phyloP scores from a whole-genome alignment of 1,139 yeast genomes.

The Sugiyamaella paludigena region DNA sequence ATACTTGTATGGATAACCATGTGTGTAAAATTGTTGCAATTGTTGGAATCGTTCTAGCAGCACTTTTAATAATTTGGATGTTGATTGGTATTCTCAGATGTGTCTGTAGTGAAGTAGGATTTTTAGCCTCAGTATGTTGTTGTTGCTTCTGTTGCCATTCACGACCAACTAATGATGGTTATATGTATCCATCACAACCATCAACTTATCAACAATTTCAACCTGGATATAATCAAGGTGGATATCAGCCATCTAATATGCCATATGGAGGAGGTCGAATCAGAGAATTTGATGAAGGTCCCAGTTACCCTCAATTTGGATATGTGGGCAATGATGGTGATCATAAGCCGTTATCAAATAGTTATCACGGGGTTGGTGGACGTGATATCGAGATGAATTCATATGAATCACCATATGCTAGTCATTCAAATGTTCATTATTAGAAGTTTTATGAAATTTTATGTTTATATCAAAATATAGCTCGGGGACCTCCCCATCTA shows the following conservation, averaged over 20 bases:
- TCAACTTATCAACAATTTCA: constrained; percentile 11
- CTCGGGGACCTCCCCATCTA: not conserved
- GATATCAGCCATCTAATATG: constrained; percentile 5
- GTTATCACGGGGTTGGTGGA: constrained; percentile 3
- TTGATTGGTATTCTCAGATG: constrained; percentile 43
- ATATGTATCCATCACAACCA: constrained; percentile 14
- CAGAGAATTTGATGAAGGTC: too few relatives aligned
- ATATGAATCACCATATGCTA: too few relatives aligned
- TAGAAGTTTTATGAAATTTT: too few relatives aligned
- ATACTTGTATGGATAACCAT: constrained; percentile 74
- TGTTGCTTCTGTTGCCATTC: constrained; percentile 36
- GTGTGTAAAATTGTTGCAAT: constrained; percentile 76
- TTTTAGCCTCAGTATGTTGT: constrained; percentile 43
- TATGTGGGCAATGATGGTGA: constrained; percentile 25
- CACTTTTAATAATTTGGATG: constrained; percentile 39
- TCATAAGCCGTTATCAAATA: constrained; percentile 12
- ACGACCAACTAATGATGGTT: constrained; percentile 9
- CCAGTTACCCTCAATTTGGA: constrained; percentile 21
- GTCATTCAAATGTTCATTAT: too few relatives aligned
- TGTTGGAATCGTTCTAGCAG: constrained; percentile 65
- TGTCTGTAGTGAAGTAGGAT: constrained; percentile 42
- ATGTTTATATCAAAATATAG: not conserved
- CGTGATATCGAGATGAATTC: constrained; percentile 22
- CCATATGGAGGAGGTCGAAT: not conserved
- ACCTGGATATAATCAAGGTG: constrained; percentile 14